Base-by-base conservation (phyloP, 305 asterid genomes). In the Fraxinus nigra region DNA sequence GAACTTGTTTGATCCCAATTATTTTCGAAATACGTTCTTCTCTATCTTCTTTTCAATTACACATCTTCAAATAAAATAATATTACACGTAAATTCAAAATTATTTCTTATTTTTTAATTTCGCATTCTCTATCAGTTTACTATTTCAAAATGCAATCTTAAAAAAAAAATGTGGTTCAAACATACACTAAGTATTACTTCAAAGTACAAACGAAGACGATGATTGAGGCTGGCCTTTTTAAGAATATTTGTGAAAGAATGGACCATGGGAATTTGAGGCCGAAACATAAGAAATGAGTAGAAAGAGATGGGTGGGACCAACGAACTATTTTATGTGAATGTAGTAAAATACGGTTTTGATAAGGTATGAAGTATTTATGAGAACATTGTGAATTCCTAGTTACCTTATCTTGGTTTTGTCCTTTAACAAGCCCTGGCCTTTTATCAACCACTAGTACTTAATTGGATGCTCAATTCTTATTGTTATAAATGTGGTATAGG, bases 311-410 rank as follows among this genome's bases (percentile, higher is more conserved):
- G 33, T 69, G 78, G 77, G 51, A 67, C 82, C 70, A 3, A 72
- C 7, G 2, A 72, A 72, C 14, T 46, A 46, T 79, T 80, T 79
- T 30, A 46, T 80, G 78, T 80, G 83, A 72, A 72, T 16, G n/a
- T 33, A 73, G 51, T 72, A 48, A 80, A 32, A 35, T 43, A 26
- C 20, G 37, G 38, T 13, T 4, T 22, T 67, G 83, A 80, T 80
- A 80, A 80, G 34, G 38, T 3, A 37, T 48, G 38, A 6, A 72
- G 4, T 24, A 48, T 72, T 72, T 24, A 48, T 72, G 83, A 72
- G 79, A 80, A 18, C 72, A 13, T 33, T 22, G 51, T 34, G 78
- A 20, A 54, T 72, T 80, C 4, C 10, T 24, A 7, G 78, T 51
- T 48, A 34, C 72, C 72, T 72, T 72, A 48, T 79, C 82, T 79